Percentiles rank a stretch among this genome's conserved stretches.
These are phyloP conservation scores for Sergeia podlipaevii DNA, from an alignment of 208 protist species.

Conservation along the genomic window DNA sequence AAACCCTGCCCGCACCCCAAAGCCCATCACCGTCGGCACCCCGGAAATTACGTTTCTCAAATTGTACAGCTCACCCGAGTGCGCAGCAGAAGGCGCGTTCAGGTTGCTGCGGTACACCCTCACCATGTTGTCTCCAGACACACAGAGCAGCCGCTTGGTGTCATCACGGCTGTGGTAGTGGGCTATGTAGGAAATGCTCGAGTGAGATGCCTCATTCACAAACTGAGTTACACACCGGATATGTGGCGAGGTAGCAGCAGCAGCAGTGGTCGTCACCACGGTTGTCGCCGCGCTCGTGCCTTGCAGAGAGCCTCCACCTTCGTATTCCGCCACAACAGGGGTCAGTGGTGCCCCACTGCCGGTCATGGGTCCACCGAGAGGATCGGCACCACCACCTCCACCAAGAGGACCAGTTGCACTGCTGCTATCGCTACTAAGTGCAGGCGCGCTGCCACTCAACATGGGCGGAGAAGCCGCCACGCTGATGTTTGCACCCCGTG, in stretches of 20 bases:
- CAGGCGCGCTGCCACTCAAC: background rate
- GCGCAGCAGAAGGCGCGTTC: slow-evolving; percentile 20
- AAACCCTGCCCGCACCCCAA: slow-evolving; percentile 55
- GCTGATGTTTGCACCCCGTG: slow-evolving; percentile 3
- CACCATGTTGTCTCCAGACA: slow-evolving; percentile 82
- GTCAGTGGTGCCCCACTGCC: no score
- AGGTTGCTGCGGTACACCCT: slow-evolving; percentile 68
- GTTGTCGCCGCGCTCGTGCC: no score
- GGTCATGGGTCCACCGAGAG: background rate
- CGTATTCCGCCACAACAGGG: no score
- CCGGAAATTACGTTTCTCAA: slow-evolving; percentile 72
- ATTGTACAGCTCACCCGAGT: slow-evolving; percentile 31
- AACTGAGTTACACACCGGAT: slow-evolving; percentile 28
- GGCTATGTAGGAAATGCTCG: slow-evolving; percentile 56
- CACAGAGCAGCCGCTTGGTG: slow-evolving; percentile 59
- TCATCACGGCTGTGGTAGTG: slow-evolving; percentile 67
- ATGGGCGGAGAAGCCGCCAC: background rate
- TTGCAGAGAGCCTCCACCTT: no score
- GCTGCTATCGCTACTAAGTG: background rate
- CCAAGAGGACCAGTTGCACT: background rate
- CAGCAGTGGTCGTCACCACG: background rate
- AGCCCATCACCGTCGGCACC: slow-evolving; percentile 57
- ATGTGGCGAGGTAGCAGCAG: slow-evolving; percentile 9
- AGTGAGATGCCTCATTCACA: slow-evolving; percentile 72
- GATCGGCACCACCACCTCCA: background rate